These are phyloP conservation scores for Curvularia sp. DNA, from an alignment of 2,329 filamentous ascomycete species.

Conservation along the genomic window DNA sequence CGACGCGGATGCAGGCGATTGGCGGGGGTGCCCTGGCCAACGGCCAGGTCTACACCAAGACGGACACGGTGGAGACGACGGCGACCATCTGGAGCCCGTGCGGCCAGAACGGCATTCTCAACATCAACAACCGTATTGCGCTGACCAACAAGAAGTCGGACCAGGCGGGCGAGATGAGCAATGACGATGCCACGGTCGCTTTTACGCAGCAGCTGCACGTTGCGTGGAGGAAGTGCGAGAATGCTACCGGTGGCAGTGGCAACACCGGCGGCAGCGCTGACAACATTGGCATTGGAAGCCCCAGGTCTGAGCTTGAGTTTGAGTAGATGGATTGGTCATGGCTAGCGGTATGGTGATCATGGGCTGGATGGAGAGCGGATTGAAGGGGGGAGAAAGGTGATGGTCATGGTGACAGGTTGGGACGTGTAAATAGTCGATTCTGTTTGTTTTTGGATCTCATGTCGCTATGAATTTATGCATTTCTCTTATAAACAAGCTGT, in stretches of 20 bases:
- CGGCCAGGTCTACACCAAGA: conserved; percentile 56
- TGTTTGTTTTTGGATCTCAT: neutral
- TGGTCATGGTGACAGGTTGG: neutral
- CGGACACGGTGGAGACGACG: conserved; percentile 51
- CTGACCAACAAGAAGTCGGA: conserved; percentile 32
- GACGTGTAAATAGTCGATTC: conserved; percentile 8
- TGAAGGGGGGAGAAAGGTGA: neutral
- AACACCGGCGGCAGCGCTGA: too few relatives aligned
- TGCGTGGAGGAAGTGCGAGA: conserved; percentile 41
- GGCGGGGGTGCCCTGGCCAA: conserved; percentile 51
- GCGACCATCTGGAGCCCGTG: conserved; percentile 47
- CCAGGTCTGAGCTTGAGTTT: conserved; percentile 27
- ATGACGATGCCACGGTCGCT: conserved; percentile 47
- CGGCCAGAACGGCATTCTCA: conserved; percentile 44
- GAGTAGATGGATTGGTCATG: neutral
- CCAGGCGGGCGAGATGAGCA: conserved; percentile 41
- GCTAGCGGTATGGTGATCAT: too few relatives aligned
- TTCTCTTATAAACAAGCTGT: neutral
- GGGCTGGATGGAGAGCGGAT: neutral
- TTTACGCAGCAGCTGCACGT: conserved; percentile 49
- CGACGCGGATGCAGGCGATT: conserved; percentile 33
- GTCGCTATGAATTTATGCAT: conserved; percentile 6
- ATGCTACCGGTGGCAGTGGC: conserved; percentile 15
- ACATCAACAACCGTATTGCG: conserved; percentile 46
- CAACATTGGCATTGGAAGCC: conserved; percentile 37